Conservation (phyloP, 768 basidiomycete species). For the Rhizopogon sp. region DNA sequence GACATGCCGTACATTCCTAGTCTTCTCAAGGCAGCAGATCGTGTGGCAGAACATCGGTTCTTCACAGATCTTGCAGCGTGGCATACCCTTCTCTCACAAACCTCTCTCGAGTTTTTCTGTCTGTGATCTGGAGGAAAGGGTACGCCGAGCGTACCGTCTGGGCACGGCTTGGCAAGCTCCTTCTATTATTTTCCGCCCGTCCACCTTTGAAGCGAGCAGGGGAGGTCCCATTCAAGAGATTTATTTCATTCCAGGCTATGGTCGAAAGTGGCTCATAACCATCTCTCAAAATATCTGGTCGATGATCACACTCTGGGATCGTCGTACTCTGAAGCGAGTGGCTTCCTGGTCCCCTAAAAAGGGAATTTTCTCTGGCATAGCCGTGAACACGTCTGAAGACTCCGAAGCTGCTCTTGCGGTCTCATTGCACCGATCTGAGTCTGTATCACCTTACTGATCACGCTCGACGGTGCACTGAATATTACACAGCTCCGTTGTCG, state of each 20-base stretch:
- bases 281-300: conserved; percentile 62
- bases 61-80: conserved; percentile 36
- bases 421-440: conserved; percentile 44
- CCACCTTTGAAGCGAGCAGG: conserved; percentile 20
- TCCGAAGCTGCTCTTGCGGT: conserved; percentile 49
- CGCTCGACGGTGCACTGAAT: conserved; percentile 10
- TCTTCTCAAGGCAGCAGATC: conserved; percentile 41
- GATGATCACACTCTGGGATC: conserved; percentile 48
- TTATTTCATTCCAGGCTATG: conserved; percentile 45
- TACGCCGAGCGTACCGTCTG: conserved; percentile 40
- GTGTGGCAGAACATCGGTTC: conserved; percentile 53
- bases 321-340: conserved; percentile 20
- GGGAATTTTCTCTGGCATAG: conserved; percentile 47
- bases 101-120: conserved; percentile 32
- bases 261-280: conserved; percentile 42
- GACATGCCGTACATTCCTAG: conserved; percentile 46
- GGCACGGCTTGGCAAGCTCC: conserved; percentile 45
- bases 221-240: conserved; percentile 47
- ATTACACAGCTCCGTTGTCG: conserved; percentile 11
- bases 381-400: conserved; percentile 40
- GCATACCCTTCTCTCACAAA: conserved; percentile 46
- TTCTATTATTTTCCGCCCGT: conserved; percentile 9
- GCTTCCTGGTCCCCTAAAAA: conserved; percentile 53
- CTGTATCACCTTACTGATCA: conserved; percentile 19
- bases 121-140: conserved; percentile 40